phyloP scores from a whole-genome alignment of 169 alveolate genomes.

The Sarcocystis neurona region DNA sequence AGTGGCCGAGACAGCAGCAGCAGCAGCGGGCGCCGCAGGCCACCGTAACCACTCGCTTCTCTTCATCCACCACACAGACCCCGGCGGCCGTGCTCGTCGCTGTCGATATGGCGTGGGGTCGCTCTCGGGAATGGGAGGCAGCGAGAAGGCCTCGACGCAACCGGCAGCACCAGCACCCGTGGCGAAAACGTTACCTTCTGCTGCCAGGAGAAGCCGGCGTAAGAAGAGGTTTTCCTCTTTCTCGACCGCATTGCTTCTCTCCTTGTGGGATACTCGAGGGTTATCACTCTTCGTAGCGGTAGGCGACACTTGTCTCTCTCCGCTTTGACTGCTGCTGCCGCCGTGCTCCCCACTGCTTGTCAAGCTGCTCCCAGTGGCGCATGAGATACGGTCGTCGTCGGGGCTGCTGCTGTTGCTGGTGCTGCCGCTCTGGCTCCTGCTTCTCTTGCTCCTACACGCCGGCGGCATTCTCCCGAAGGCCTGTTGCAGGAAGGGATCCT shows the following conservation, averaged over 20 bases:
- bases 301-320: neutral
- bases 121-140: constrained; percentile 52
- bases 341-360: constrained; percentile 2
- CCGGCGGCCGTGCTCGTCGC: constrained; percentile 54
- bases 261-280: neutral
- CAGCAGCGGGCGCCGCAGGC: constrained; percentile 45
- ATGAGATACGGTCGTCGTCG: too few species aligned
- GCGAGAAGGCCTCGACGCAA: constrained; percentile 17
- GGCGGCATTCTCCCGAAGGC: constrained; percentile 16
- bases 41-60: constrained; percentile 57
- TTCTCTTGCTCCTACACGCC: neutral
- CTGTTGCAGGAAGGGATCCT: constrained; percentile 14
- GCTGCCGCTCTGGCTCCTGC: neutral
- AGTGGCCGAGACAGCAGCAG: constrained; percentile 25
- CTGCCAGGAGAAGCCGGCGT: neutral
- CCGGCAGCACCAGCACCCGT: constrained; percentile 28
- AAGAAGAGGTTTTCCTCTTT: neutral
- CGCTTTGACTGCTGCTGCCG: neutral
- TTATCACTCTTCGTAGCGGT: neutral
- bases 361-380: too few species aligned
- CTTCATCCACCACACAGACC: constrained; percentile 64
- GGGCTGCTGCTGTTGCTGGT: too few species aligned
- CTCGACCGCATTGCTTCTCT: neutral
- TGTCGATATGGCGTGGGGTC: constrained; percentile 44
- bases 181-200: constrained; percentile 17